Percentiles rank a stretch among this genome's conserved stretches.
Conservation (phyloP, 2,329 filamentous ascomycete genomes). For the Didymella arachidicola region DNA sequence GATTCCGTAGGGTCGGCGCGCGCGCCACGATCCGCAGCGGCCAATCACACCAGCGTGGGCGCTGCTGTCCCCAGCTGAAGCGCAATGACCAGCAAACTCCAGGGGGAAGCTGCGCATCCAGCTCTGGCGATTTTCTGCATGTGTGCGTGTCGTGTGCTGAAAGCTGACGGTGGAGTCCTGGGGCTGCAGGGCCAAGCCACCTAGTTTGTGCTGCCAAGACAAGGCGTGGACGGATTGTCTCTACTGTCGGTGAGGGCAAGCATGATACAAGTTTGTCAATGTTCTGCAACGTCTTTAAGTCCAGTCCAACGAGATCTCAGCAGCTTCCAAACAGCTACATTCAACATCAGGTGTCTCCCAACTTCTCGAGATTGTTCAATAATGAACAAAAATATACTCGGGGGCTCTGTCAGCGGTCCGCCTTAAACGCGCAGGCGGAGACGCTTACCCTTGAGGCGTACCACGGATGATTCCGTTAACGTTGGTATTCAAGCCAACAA, state of each 20-base stretch:
- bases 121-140: slow-evolving; percentile 13
- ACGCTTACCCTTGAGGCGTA: too few relatives aligned
- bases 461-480: too few relatives aligned
- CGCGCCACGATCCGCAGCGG: slow-evolving; percentile 6
- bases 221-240: background rate
- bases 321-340: too few relatives aligned
- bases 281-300: background rate
- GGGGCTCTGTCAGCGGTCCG: too few relatives aligned
- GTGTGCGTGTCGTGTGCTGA: slow-evolving; percentile 6
- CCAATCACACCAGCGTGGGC: slow-evolving; percentile 9
- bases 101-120: background rate
- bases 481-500: too few relatives aligned
- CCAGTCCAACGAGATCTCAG: too few relatives aligned
- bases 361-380: too few relatives aligned
- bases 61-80: slow-evolving; percentile 4
- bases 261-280: background rate
- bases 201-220: slow-evolving; percentile 7
- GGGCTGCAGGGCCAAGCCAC: slow-evolving; percentile 7
- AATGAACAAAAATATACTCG: too few relatives aligned
- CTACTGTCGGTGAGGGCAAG: background rate
- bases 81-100: slow-evolving; percentile 3
- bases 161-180: background rate
- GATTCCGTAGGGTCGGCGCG: slow-evolving; percentile 12
- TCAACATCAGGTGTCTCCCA: too few relatives aligned
- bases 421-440: too few relatives aligned